Evolutionary conservation across 2,329 filamentous ascomycete genomes (phyloP), one percentile per base, ranked within the genome.

Genomic region (Colletotrichum falcatum): DNA sequence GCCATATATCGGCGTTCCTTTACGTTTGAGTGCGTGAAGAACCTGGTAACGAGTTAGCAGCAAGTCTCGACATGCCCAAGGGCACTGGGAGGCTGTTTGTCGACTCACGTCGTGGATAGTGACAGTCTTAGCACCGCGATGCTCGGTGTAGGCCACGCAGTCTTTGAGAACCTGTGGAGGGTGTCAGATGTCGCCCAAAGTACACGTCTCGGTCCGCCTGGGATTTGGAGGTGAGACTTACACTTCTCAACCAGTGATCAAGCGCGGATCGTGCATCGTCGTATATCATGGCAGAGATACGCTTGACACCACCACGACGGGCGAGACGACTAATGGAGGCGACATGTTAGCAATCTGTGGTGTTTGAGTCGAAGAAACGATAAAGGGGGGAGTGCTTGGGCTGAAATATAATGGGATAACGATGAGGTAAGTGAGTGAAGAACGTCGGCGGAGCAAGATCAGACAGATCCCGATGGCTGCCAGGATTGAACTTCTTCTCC

Each of bases 231-330:
- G 37, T 23, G 46, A 42, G 35, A 64, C 81, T 42, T 81, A 90
- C 89, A 35, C 73, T 72, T 6, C 80, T 74, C 0, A 95, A 79
- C 0, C 85, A 82, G 0, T 74, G 71, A 28, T 84, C 88, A 1
- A 95, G 62, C 0, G 83, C 88, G 0, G 5, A 23, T 0, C 93
- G 83, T 0, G 85, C 78, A 0, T 92, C 90, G 0, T 89, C 83
- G 75, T 95, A 95, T 3, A 94, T 90, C 0, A 55, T 73, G 0
- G 77, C 86, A 0, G 90, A 91, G 11, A 95, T 94, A 0, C 92
- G 84, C 77, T 94, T 94, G 0, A 95, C 90, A 0, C 93, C 93
- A 1, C 92, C 93, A 8, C 93, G 89, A 7, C 93, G 88, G 1
- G 93, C 93, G 0, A 95, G 80, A 49, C 92, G 90, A 74, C 92